These are phyloP conservation scores for Mycena capillaripes DNA, from an alignment of 768 basidiomycete species.

Conservation along the genomic window DNA sequence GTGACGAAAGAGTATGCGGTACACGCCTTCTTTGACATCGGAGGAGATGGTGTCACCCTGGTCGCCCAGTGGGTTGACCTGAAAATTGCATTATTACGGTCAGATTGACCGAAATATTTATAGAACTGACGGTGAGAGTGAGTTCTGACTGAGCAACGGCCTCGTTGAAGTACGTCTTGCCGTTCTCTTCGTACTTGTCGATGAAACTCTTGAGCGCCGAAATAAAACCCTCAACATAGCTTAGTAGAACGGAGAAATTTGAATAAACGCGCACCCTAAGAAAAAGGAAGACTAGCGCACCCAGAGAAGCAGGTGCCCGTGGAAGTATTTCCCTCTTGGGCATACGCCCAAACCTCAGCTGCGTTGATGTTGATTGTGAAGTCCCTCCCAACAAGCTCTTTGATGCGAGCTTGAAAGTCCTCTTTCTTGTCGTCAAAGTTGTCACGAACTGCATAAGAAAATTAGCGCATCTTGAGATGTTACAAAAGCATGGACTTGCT, in stretches of 20 bases:
- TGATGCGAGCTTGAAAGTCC: conserved; percentile 49
- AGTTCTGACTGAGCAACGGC: conserved; percentile 52
- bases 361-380: conserved; percentile 52
- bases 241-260: conserved; percentile 17
- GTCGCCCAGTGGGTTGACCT: conserved; percentile 30
- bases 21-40: conserved; percentile 55
- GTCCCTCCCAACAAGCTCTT: conserved; percentile 44
- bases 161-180: conserved; percentile 54
- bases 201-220: conserved; percentile 47
- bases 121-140: conserved; percentile 42
- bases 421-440: conserved; percentile 52
- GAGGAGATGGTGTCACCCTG: conserved; percentile 50
- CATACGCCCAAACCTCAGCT: conserved; percentile 53
- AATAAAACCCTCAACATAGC: conserved; percentile 55
- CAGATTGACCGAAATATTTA: neutral
- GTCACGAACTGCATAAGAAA: conserved; percentile 50
- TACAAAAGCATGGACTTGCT: conserved; percentile 41
- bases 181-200: conserved; percentile 50
- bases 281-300: conserved; percentile 28
- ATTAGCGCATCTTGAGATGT: neutral
- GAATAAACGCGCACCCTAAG: too few species aligned
- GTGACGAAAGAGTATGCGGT: conserved; percentile 54
- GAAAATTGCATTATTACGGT: neutral
- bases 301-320: conserved; percentile 43
- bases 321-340: conserved; percentile 37